Base-by-base conservation (phyloP, 495 filamentous ascomycete genomes). In the Daldinia loculata region DNA sequence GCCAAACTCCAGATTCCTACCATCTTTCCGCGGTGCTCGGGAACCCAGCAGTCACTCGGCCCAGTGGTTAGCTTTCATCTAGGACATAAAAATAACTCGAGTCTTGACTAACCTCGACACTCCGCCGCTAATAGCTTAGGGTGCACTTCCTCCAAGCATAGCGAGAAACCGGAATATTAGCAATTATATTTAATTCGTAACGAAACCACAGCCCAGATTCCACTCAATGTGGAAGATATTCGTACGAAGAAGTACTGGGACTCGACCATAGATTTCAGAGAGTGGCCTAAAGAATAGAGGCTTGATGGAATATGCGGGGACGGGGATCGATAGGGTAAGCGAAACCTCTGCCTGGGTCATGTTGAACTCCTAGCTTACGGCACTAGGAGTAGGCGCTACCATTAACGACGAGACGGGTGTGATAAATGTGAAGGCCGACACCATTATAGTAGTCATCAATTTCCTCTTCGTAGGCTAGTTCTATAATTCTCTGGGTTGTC, bases 361-460 rank as follows among this genome's bases (percentile, higher is more conserved):
- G n/a, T n/a, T n/a, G n/a, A n/a, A n/a, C 67, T 71, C 77, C 3
- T 22, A 1, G 7, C 64, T 64, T 3, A 84, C 74, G 9, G 81
- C 80, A 5, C 6, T 30, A 30, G 7, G 3, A 8, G 5, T 8
- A 6, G 29, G 6, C 29, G 6, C 29, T 0, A 78, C 34, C 43
- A 81, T 78, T 11, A 74, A 63, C 8, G 75, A 70, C 24, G 71
- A 70, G 30, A 79, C 56, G 1, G 70, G 66, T 0, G 71, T 38
- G 5, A 79, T 53, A 52, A 80, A 71, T 2, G 55, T 53, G 53
- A 64, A 66, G 11, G 65, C 27, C 0, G 69, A 89, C 4, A 89
- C 78, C 29, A 84, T 80, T 7, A 86, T 65, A 0, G 85, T 86
- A 2, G 84, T 85, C 1, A 82, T 80, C 89, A 88, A 92, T 78